phyloP scores from a whole-genome alignment of 2,329 filamentous ascomycete species.

The Chaetothyriales sp. region DNA sequence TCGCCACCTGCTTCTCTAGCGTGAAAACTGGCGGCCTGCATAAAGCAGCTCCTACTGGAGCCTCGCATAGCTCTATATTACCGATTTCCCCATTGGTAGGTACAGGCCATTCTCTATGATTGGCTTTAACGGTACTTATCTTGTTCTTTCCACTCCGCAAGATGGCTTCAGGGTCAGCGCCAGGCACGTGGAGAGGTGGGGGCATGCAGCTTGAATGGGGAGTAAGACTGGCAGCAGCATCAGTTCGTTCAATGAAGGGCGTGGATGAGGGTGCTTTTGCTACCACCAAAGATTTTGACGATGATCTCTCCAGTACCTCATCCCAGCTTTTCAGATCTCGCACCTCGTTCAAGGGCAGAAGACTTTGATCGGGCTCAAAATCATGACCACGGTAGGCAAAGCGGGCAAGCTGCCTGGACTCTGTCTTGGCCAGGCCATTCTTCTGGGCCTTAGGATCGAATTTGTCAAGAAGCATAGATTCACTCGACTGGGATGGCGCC shows the following conservation, averaged over 20 bases:
- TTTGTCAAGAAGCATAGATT: slow-evolving; percentile 23
- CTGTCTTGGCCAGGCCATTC: neutral
- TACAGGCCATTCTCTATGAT: neutral
- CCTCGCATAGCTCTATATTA: neutral
- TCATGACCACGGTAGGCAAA: neutral
- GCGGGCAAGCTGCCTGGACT: neutral
- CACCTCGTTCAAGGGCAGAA: slow-evolving; percentile 1
- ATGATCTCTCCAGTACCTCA: slow-evolving; percentile 2
- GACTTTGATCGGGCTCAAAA: neutral
- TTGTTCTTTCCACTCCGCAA: neutral
- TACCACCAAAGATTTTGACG: neutral
- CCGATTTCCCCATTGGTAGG: neutral
- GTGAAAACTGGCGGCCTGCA: neutral
- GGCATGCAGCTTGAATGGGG: neutral
- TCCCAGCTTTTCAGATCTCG: slow-evolving; percentile 3
- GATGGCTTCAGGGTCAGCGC: neutral
- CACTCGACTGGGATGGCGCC: slow-evolving; percentile 15
- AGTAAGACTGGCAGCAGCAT: neutral
- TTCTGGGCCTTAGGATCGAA: slow-evolving; percentile 6
- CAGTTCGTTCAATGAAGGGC: neutral
- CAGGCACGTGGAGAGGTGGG: neutral
- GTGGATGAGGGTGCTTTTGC: neutral
- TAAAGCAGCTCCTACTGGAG: neutral
- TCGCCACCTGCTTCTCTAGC: neutral
- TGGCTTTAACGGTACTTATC: neutral